Evolutionary conservation across 352 stramenopile species (phyloP), one percentile per base, ranked within the genome.

Genomic region (Phytopythium kandeliae): DNA sequence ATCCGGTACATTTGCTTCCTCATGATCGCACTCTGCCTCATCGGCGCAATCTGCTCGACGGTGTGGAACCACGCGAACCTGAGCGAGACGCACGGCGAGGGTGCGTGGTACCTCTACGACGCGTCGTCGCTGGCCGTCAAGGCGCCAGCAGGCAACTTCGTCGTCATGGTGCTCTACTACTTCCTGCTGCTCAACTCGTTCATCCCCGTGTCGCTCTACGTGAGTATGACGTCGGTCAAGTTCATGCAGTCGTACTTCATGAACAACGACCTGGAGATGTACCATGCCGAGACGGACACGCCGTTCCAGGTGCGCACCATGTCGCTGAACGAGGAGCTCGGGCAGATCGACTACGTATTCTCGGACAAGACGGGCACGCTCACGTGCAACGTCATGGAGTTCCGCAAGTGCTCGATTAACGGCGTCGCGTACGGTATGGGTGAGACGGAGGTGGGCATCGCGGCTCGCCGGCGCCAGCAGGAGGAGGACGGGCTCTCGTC

Each of bases 361-460:
- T 89, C 69, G 31, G 94, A 98, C 64, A 98, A 98, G 69, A 98
- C 94, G 12, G 95, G 95, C 17, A 98, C 95, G 11, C 60, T 98
- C 25, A 98, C 95, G 42, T 92, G 89, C 54, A 98, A 98, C 63
- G 78, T 97, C 26, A 98, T 98, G 95, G 85, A 97, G 60, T 98
- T 99, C 64, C 96, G 97, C 44, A 95, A 96, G 51, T 98, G 90
- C 63, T 96, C 88, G 26, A 96, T 98, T 45, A 94, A 97, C 59
- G 92, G 92, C 33, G 71, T 97, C 21, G 65, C 88, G 22, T 98
- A 98, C 67, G 96, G 96, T 2, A 67, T 89, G 28, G 86, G 87
- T 1, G 85, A 93, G 51, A 96, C 87, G 0, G 84, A 96, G 56
- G 77, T 95, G 4, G 86, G 87, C 4, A 75, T 88, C 30, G 78